These are phyloP conservation scores for Hypericum perforatum DNA, from an alignment of 345 rosid genomes.

Conservation along the genomic window DNA sequence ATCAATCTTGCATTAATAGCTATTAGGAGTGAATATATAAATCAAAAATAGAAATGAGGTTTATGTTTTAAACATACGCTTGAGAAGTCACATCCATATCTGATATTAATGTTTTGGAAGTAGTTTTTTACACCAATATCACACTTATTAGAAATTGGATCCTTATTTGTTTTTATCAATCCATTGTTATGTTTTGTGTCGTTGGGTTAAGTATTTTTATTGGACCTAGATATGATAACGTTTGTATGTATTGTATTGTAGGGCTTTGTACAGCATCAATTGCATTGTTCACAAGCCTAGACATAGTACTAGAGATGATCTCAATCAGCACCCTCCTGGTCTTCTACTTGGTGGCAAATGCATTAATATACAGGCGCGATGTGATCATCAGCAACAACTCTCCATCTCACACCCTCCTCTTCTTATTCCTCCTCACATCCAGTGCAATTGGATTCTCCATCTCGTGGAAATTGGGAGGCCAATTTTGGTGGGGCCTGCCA, in stretches of 20 bases:
- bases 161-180: neutral
- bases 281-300: slow-evolving; percentile 75
- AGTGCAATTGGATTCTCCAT: slow-evolving; percentile 54
- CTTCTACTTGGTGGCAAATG: slow-evolving; percentile 83
- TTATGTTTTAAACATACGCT: too few relatives aligned
- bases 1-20: too few relatives aligned
- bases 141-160: too few relatives aligned
- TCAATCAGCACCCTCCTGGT: slow-evolving; percentile 76
- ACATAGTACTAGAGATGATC: slow-evolving; percentile 55
- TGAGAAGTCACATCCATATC: too few relatives aligned
- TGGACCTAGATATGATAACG: too few relatives aligned
- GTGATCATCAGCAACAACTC: slow-evolving; percentile 37
- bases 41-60: too few relatives aligned
- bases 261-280: slow-evolving; percentile 90
- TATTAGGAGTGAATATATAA: too few relatives aligned
- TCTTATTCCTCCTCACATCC: slow-evolving; percentile 62
- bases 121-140: too few relatives aligned
- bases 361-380: slow-evolving; percentile 60
- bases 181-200: too few relatives aligned
- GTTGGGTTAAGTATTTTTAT: too few relatives aligned
- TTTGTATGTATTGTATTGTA: slow-evolving; percentile 16
- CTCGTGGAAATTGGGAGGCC: slow-evolving; percentile 46
- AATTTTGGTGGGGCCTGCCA: slow-evolving; percentile 40
- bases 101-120: too few relatives aligned
- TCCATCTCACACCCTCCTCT: slow-evolving; percentile 45